Conservation (phyloP, 306 rosid genomes). For the Glycyrrhiza uralensis region DNA sequence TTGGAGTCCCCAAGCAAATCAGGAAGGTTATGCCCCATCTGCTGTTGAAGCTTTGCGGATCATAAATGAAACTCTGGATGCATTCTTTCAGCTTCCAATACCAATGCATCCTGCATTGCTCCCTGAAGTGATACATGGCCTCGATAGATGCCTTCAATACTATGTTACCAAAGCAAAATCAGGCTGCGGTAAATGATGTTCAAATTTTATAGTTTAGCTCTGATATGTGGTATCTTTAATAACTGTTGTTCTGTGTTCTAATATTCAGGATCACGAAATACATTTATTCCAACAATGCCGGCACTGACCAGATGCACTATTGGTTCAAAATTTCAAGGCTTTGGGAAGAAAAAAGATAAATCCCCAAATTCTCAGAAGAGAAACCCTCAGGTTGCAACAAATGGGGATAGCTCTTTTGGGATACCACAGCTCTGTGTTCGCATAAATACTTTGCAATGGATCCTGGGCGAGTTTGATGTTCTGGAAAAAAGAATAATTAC, state of each 20-base stretch:
- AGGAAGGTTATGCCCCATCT: constrained; percentile 88
- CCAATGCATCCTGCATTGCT: constrained; percentile 95
- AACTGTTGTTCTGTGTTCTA: constrained; percentile 29
- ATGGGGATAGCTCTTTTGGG: constrained; percentile 79
- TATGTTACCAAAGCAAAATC: constrained; percentile 75
- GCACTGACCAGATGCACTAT: constrained; percentile 84
- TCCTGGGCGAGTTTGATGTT: constrained; percentile 77
- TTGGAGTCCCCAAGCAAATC: constrained; percentile 69
- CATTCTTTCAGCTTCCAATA: constrained; percentile 93
- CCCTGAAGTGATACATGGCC: constrained; percentile 89
- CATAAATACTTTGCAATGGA: constrained; percentile 82
- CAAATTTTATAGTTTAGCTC: neutral
- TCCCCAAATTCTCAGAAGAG: constrained; percentile 72
- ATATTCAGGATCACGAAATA: constrained; percentile 72
- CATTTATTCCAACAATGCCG: constrained; percentile 87
- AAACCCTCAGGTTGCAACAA: constrained; percentile 88
- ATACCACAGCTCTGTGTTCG: constrained; percentile 76
- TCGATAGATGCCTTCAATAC: constrained; percentile 89
- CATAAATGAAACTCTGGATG: constrained; percentile 84
- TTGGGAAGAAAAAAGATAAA: constrained; percentile 98
- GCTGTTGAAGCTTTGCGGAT: constrained; percentile 87
- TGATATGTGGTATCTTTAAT: constrained; percentile 12
- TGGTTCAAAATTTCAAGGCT: constrained; percentile 88
- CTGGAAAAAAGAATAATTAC: constrained; percentile 90
- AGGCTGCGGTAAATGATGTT: constrained; percentile 73